A percentile compares a stretch with the other conserved stretches of the same genome.
phyloP scores from a whole-genome alignment of 129 eudicot genomes.

The Helianthus tuberosus region DNA sequence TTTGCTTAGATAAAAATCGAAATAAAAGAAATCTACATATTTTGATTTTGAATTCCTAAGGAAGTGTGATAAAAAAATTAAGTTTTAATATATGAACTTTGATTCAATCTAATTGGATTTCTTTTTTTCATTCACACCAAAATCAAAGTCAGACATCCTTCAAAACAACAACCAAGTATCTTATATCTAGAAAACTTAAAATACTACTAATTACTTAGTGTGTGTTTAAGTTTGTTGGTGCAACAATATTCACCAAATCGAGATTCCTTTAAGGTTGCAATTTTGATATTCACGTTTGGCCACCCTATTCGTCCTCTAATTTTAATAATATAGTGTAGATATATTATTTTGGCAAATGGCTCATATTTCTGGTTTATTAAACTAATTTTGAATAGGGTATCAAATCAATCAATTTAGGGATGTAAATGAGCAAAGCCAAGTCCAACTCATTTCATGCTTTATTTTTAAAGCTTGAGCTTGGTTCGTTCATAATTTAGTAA shows the following conservation, averaged over 20 bases:
- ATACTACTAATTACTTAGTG: slow-evolving; percentile 2
- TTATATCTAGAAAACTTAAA: slow-evolving; percentile 1
- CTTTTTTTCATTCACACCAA: neutral
- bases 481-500: no score
- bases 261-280: slow-evolving; percentile 28
- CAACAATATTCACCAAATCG: slow-evolving; percentile 38
- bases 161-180: neutral
- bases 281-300: slow-evolving; percentile 23
- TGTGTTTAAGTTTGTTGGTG: slow-evolving; percentile 28
- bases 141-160: neutral
- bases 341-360: neutral
- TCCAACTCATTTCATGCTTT: no score
- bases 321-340: neutral
- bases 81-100: neutral
- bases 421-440: no score
- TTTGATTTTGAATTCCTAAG: neutral
- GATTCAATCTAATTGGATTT: neutral
- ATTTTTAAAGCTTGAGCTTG: no score
- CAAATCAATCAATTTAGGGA: no score
- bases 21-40: neutral
- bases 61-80: neutral
- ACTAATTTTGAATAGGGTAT: no score
- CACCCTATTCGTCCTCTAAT: neutral
- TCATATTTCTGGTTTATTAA: neutral
- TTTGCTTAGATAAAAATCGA: neutral